Evolutionary conservation across 176 grass and related monocot species (phyloP), one percentile per base, ranked within the genome.

Genomic region (Aegilops umbellulata): DNA sequence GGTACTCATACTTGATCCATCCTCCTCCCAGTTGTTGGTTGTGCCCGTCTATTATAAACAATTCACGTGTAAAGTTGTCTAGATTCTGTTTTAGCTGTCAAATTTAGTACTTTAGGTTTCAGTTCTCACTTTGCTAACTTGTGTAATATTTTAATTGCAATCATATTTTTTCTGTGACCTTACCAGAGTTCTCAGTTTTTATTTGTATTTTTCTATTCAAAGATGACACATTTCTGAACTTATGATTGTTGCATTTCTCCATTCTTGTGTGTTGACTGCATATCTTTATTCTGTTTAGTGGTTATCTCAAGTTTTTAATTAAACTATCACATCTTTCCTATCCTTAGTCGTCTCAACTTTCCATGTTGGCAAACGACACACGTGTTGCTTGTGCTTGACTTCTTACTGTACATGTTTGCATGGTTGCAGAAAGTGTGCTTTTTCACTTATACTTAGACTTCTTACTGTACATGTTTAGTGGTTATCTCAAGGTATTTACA

Each of bases 1-100:
- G 96, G 96, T 95, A 89, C 80, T 24, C 62, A 32, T 35, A 44
- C 68, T 57, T 83, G 74, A 74, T 84, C 77, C 81, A 39, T 72
- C 72, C 46, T 83, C 19, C 36, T 82, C 47, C 4, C 4, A 44
- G 71, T 60, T 65, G 8, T 23, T 57, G 10, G 42, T 51, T 32
- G 14, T 84, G 81, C 49, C 58, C 8, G 60, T 20, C 26, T 60
- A 29, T 36, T 90, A 11, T 12, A 65, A 77, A 19, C 1, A 19
- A 0, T 78, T 82, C 23, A 32, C 24, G 12, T 27, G 8, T 83
- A 69, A 85, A 36, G 19, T 77, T 49, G 22, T 67, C 24, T 39
- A 15, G 26, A 67, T 65, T 44, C 23, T 74, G 23, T 73, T 62
- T 49, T 47, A 69, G 25, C 24, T 67, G 27, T 61, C 29, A 63